Percentiles rank a stretch among this genome's conserved stretches.
Evolutionary conservation across 495 filamentous ascomycete genomes (phyloP).

Genomic region (Tuber calosporum): DNA sequence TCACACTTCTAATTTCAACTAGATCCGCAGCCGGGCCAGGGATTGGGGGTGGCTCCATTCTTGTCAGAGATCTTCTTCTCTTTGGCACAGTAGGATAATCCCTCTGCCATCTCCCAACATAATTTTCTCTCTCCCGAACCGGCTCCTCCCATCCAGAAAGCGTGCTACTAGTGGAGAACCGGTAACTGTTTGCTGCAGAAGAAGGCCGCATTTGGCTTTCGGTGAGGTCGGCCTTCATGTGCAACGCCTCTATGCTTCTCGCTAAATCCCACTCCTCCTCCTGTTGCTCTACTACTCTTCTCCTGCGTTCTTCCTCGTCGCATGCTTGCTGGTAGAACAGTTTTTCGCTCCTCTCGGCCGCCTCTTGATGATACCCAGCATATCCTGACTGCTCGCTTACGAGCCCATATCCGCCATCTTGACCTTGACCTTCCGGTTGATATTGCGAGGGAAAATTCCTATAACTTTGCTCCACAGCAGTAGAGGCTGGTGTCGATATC

Average conservation of each 20-base stretch:
- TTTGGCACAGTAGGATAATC: constrained; percentile 54
- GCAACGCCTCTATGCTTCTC: constrained; percentile 25
- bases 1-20: constrained; percentile 35
- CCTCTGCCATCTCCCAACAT: constrained; percentile 42
- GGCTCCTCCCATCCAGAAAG: constrained; percentile 56
- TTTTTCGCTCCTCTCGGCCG: neutral
- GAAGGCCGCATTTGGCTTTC: constrained; percentile 25
- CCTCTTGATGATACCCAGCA: neutral
- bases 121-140: constrained; percentile 42
- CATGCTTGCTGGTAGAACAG: constrained; percentile 3
- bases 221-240: constrained; percentile 26
- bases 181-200: constrained; percentile 11
- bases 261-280: constrained; percentile 32
- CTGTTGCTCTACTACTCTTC: constrained; percentile 20
- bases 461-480: constrained; percentile 9
- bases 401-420: constrained; percentile 20
- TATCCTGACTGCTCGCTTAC: neutral
- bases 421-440: constrained; percentile 13
- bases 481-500: constrained; percentile 26
- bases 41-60: constrained; percentile 26
- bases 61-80: constrained; percentile 39
- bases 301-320: constrained; percentile 19
- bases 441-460: constrained; percentile 13
- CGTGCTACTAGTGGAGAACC: constrained; percentile 42
- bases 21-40: constrained; percentile 17